Percentiles rank a stretch among this genome's conserved stretches.
Conservation (phyloP, 1,139 yeast species). For the Geotrichum restrictum region DNA sequence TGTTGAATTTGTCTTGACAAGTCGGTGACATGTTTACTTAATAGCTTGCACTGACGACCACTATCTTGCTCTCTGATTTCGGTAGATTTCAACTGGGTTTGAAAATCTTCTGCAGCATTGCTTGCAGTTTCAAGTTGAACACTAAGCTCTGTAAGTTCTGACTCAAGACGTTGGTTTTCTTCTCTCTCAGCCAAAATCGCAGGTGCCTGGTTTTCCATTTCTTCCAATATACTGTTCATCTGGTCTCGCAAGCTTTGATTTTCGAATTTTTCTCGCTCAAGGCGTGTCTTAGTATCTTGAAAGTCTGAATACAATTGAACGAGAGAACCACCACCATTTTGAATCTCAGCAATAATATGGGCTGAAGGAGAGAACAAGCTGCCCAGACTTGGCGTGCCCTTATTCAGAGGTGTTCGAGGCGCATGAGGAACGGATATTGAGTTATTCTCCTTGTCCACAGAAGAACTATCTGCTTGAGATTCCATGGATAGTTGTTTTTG, state of each 20-base stretch:
- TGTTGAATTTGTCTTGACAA: constrained; percentile 75
- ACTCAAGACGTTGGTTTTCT: constrained; percentile 49
- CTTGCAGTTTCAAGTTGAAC: constrained; percentile 46
- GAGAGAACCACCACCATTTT: constrained; percentile 56
- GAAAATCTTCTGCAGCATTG: constrained; percentile 43
- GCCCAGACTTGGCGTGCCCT: constrained; percentile 21
- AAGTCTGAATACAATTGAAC: constrained; percentile 68
- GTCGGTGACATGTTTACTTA: constrained; percentile 59
- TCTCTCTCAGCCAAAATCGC: constrained; percentile 64
- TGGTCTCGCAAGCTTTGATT: constrained; percentile 68
- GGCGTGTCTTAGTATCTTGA: constrained; percentile 55
- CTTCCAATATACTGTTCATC: constrained; percentile 65
- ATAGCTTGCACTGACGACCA: constrained; percentile 39
- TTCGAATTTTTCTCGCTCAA: constrained; percentile 65
- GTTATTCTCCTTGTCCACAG: constrained; percentile 23
- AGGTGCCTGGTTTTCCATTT: constrained; percentile 78
- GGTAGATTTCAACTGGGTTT: constrained; percentile 34
- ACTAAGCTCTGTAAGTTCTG: constrained; percentile 51
- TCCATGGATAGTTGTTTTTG: constrained; percentile 35
- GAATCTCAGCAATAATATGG: constrained; percentile 44
- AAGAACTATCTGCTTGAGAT: constrained; percentile 30
- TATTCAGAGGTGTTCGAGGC: constrained; percentile 16
- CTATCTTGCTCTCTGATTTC: constrained; percentile 31
- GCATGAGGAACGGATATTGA: constrained; percentile 4
- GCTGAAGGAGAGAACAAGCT: constrained; percentile 45